Evolutionary conservation across 2,329 filamentous ascomycete genomes (phyloP).

Genomic region (Aureobasidium sp.): DNA sequence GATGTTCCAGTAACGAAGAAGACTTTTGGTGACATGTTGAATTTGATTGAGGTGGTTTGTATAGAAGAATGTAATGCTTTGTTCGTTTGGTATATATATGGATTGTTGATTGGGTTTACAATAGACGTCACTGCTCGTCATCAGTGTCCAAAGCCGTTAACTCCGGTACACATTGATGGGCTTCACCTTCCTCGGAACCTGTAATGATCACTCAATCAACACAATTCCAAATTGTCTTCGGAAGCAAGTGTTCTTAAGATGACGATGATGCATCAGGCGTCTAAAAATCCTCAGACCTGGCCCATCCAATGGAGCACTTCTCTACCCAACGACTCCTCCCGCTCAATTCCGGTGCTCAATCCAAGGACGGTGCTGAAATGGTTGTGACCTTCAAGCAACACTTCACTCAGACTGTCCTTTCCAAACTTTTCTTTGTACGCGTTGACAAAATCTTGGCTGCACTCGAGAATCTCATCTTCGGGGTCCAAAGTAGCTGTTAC

Average conservation of each 20-base stretch:
- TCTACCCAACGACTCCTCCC: slow-evolving; percentile 31
- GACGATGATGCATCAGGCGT: neutral
- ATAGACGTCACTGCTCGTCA: no score
- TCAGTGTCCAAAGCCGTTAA: no score
- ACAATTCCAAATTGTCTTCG: neutral
- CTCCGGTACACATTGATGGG: neutral
- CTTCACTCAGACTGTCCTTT: slow-evolving; percentile 23
- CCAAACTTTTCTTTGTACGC: slow-evolving; percentile 27
- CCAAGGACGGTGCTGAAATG: slow-evolving; percentile 30
- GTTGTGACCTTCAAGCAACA: slow-evolving; percentile 32
- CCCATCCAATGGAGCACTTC: slow-evolving; percentile 20
- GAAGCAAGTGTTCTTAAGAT: neutral
- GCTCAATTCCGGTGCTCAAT: slow-evolving; percentile 29
- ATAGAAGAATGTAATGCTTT: no score
- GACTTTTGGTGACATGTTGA: slow-evolving; percentile 31
- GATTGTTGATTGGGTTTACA: no score
- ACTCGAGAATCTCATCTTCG: slow-evolving; percentile 29
- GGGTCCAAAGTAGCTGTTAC: slow-evolving; percentile 32
- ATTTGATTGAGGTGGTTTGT: no score
- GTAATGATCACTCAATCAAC: no score
- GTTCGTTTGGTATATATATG: no score
- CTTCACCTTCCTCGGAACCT: neutral
- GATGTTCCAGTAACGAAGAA: slow-evolving; percentile 54
- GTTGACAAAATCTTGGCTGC: slow-evolving; percentile 29
- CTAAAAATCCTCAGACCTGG: neutral